A percentile compares a stretch with the other conserved stretches of the same genome.
phyloP scores from a whole-genome alignment of 805 yeast genomes.

The Pichia pseudocactophila region DNA sequence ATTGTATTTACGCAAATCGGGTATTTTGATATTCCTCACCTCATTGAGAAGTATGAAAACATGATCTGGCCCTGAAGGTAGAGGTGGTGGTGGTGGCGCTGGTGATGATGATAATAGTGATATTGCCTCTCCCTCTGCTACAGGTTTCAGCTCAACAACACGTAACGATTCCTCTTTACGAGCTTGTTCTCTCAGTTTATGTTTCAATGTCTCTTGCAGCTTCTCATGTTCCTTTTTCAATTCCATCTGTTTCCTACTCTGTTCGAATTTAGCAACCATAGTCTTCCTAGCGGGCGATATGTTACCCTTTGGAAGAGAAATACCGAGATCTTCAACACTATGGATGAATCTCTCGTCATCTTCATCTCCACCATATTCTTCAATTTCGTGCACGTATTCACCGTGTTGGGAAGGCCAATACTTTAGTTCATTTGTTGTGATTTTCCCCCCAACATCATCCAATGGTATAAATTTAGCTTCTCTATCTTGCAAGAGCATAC shows the following conservation, averaged over 20 bases:
- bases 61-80: slow-evolving; percentile 36
- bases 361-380: neutral
- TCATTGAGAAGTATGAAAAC: slow-evolving; percentile 44
- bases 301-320: slow-evolving; percentile 2
- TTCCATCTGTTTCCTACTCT: slow-evolving; percentile 9
- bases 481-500: slow-evolving; percentile 10
- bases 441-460: neutral
- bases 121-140: no score
- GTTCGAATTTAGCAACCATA: slow-evolving; percentile 12
- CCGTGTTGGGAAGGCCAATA: neutral
- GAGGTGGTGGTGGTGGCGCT: slow-evolving; percentile 2
- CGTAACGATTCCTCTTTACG: neutral
- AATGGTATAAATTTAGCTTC: neutral
- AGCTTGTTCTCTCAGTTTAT: slow-evolving; percentile 11
- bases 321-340: neutral
- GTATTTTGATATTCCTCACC: slow-evolving; percentile 37
- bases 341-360: neutral
- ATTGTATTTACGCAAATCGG: slow-evolving; percentile 36
- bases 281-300: slow-evolving; percentile 13
- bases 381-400: neutral
- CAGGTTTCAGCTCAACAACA: neutral
- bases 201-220: slow-evolving; percentile 8
- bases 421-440: neutral
- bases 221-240: slow-evolving; percentile 8
- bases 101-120: no score